Percentiles rank a stretch among this genome's conserved stretches.
Conservation (phyloP, 768 basidiomycete species). For the Paxillus involutus region DNA sequence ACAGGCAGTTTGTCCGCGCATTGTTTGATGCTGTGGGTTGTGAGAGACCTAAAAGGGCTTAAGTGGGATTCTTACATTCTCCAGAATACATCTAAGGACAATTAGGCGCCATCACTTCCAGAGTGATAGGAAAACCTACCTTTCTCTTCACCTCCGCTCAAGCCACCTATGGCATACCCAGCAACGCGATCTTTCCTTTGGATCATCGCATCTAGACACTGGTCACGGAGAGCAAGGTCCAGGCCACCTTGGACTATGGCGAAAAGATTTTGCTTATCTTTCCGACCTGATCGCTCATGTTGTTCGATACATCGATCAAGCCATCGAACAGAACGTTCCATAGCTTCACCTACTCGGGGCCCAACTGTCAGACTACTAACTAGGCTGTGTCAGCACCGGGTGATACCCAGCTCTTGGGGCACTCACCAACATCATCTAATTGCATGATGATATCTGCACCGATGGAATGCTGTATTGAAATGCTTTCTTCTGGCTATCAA, state of each 20-base stretch:
- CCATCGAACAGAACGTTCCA: constrained; percentile 88
- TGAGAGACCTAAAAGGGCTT: constrained; percentile 7
- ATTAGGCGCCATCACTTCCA: constrained; percentile 6
- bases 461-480: constrained; percentile 86
- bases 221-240: constrained; percentile 65
- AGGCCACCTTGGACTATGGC: constrained; percentile 92
- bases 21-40: constrained; percentile 63
- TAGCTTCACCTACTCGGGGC: constrained; percentile 82
- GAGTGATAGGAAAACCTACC: constrained; percentile 40
- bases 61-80: constrained; percentile 56
- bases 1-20: constrained; percentile 77
- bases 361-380: constrained; percentile 82
- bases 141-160: constrained; percentile 92
- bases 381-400: constrained; percentile 24
- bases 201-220: constrained; percentile 82
- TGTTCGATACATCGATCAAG: constrained; percentile 82
- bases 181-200: constrained; percentile 71
- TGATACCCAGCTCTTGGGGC: not conserved
- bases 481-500: constrained; percentile 83
- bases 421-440: constrained; percentile 84
- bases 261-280: constrained; percentile 76
- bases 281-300: constrained; percentile 68
- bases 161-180: constrained; percentile 90
- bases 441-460: constrained; percentile 97
- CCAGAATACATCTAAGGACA: constrained; percentile 74